Evolutionary conservation across 176 grass and related monocot genomes (phyloP).

Genomic region (Musa beccarii): DNA sequence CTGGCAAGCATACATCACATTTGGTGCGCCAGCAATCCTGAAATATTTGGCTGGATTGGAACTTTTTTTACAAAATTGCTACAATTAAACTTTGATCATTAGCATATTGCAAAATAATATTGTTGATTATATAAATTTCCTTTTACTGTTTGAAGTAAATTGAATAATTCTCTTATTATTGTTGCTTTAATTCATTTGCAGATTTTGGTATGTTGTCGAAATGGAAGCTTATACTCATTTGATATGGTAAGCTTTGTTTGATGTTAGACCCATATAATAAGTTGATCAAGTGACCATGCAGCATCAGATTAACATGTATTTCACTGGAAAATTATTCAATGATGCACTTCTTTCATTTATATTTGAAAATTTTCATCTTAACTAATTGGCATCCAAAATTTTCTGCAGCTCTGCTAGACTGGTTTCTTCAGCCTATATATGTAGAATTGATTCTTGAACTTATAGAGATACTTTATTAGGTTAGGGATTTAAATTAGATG

Average conservation of each 20-base stretch:
- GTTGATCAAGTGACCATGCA: neutral
- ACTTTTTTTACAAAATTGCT: neutral
- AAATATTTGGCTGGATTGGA: neutral
- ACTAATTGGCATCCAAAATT: too few relatives aligned
- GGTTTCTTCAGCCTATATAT: too few relatives aligned
- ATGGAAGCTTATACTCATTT: slow-evolving; percentile 78
- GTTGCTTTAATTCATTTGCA: slow-evolving; percentile 23
- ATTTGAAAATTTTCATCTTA: too few relatives aligned
- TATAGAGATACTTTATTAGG: too few relatives aligned
- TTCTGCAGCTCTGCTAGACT: too few relatives aligned
- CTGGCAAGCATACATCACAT: neutral
- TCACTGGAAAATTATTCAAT: too few relatives aligned
- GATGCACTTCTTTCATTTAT: too few relatives aligned
- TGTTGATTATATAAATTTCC: neutral
- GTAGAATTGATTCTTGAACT: too few relatives aligned
- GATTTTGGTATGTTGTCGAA: slow-evolving; percentile 60
- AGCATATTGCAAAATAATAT: too few relatives aligned
- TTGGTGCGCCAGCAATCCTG: neutral
- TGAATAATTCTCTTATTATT: slow-evolving; percentile 11
- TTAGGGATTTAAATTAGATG: too few relatives aligned
- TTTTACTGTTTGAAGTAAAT: slow-evolving; percentile 3
- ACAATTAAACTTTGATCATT: neutral
- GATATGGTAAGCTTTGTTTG: slow-evolving; percentile 44
- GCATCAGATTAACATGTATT: too few relatives aligned
- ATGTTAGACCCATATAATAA: neutral